Conservation (phyloP, 208 protist species). For the Acanthamoeba royreba region DNA sequence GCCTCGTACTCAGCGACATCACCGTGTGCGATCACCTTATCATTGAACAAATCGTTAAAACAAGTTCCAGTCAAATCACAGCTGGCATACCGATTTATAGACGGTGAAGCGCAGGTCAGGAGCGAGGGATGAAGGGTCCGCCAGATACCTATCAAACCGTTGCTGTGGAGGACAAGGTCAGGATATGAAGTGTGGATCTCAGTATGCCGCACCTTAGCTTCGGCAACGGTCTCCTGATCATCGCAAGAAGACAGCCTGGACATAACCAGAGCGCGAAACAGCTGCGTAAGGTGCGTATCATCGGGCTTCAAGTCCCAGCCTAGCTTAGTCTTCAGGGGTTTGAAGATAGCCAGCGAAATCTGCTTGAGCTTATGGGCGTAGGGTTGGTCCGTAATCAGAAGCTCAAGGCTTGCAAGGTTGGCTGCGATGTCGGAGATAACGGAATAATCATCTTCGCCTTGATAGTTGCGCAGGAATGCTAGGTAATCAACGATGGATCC, state of each 20-base stretch:
- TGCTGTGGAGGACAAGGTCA: neutral
- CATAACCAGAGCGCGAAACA: conserved; percentile 2
- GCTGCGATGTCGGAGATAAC: neutral
- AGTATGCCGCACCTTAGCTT: neutral
- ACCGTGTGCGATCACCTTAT: neutral
- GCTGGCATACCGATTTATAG: neutral
- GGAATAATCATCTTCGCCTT: neutral
- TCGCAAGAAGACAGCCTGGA: neutral
- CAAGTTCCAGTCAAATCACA: neutral
- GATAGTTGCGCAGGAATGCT: neutral
- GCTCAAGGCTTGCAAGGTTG: neutral
- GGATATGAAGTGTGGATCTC: neutral
- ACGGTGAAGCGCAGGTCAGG: neutral
- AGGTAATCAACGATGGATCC: neutral
- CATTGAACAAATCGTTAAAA: neutral
- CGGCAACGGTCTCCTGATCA: neutral
- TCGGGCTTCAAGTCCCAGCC: neutral
- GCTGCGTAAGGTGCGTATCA: neutral
- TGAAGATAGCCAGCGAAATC: neutral
- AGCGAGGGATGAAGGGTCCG: neutral
- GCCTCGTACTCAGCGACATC: neutral
- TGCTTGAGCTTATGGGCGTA: neutral
- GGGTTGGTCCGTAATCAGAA: neutral
- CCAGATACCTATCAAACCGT: neutral
- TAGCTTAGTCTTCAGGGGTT: neutral